These are phyloP conservation scores for Phyllosticta paracitricarpa DNA, from an alignment of 2,329 filamentous ascomycete species.

Conservation along the genomic window DNA sequence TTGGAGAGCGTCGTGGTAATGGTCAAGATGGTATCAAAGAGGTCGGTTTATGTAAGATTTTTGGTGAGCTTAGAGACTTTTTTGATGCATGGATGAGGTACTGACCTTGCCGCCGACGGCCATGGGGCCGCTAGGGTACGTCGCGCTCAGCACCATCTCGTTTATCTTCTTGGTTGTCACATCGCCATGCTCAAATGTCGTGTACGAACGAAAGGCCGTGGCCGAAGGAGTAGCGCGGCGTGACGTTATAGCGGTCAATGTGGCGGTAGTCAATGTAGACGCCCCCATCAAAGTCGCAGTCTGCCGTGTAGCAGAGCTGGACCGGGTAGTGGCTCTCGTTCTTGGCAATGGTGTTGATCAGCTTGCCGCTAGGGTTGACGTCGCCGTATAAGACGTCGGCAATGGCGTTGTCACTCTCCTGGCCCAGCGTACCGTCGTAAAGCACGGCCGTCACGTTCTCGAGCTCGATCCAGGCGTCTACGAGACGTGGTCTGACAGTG, in stretches of 20 bases:
- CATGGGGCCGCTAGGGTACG: slow-evolving; percentile 13
- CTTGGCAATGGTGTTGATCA: slow-evolving; percentile 80
- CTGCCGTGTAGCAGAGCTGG: not conserved
- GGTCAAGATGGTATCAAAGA: slow-evolving; percentile 4
- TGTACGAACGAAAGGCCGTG: slow-evolving; percentile 9
- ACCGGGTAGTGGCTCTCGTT: slow-evolving; percentile 53
- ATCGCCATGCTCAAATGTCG: slow-evolving; percentile 4
- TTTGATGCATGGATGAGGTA: not conserved
- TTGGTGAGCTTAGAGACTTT: not conserved
- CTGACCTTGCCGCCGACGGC: slow-evolving; percentile 1
- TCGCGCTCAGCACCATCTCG: not conserved
- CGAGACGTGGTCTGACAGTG: slow-evolving; percentile 1
- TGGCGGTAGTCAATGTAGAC: slow-evolving; percentile 37
- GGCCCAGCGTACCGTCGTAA: slow-evolving; percentile 7
- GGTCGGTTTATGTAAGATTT: not conserved
- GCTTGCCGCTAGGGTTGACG: slow-evolving; percentile 64
- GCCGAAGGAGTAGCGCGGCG: slow-evolving; percentile 19
- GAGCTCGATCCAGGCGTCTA: slow-evolving; percentile 8
- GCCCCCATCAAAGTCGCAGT: slow-evolving; percentile 26
- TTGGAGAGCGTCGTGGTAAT: slow-evolving; percentile 12
- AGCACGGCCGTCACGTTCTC: slow-evolving; percentile 7
- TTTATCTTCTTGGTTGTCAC: slow-evolving; percentile 19
- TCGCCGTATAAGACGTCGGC: slow-evolving; percentile 71
- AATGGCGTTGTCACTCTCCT: slow-evolving; percentile 71
- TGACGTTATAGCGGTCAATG: slow-evolving; percentile 33